Conservation (phyloP, 176 grass and related monocot genomes). For the Aechmea fasciata region DNA sequence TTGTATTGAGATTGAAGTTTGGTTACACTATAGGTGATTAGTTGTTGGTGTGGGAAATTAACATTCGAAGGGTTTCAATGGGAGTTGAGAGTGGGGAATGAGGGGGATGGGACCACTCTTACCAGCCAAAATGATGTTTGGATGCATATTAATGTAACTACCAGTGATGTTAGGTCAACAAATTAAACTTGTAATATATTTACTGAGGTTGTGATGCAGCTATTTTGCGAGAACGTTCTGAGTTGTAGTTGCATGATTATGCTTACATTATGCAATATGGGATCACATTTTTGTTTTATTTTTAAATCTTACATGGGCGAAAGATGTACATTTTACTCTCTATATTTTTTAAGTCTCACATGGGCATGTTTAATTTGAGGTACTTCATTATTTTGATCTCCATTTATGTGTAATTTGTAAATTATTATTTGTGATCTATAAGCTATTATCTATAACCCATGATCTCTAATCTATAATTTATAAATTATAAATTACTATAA, state of each 20-base stretch:
- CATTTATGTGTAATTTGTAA: no score
- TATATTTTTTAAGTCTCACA: no score
- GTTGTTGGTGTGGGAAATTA: background rate
- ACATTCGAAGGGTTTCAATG: background rate
- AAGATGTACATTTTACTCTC: no score
- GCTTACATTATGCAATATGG: no score
- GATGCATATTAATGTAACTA: background rate
- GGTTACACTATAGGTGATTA: background rate
- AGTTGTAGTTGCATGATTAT: background rate
- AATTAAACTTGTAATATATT: background rate
- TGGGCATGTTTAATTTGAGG: no score
- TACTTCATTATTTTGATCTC: no score
- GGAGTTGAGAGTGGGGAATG: background rate
- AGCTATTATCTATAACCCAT: no score
- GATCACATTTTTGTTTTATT: no score
- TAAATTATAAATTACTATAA: no score
- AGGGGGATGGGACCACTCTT: background rate
- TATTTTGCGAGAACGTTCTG: background rate
- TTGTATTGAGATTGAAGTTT: background rate
- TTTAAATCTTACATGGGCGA: no score
- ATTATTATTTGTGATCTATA: no score
- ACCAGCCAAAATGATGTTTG: background rate
- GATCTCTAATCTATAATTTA: no score
- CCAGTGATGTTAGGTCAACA: background rate
- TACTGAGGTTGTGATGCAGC: background rate